phyloP scores from a whole-genome alignment of 179 eudicot genomes.

The Dionaea muscipula region DNA sequence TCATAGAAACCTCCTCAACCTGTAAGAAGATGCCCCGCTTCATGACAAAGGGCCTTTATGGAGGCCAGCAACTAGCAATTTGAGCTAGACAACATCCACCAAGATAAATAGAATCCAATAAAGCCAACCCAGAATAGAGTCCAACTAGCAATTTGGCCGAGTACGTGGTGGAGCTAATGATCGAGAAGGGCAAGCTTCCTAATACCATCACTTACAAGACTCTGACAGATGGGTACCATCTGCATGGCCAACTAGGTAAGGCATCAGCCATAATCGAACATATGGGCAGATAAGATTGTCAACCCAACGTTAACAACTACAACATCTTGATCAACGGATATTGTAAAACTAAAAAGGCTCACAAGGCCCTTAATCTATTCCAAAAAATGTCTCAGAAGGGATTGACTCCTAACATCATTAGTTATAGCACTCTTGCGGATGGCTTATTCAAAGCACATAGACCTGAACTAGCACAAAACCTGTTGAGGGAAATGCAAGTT shows the following conservation, averaged over 20 bases:
- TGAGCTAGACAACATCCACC: slow-evolving; percentile 89
- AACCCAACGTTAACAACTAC: slow-evolving; percentile 18
- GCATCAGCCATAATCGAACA: slow-evolving; percentile 15
- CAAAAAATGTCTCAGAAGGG: background rate
- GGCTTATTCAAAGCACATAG: background rate
- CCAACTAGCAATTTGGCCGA: too few species aligned
- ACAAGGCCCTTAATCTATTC: slow-evolving; percentile 3
- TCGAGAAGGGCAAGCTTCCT: slow-evolving; percentile 17
- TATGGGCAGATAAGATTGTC: slow-evolving; percentile 17
- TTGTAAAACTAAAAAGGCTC: slow-evolving; percentile 6
- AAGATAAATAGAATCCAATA: slow-evolving; percentile 60
- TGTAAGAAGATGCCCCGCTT: slow-evolving; percentile 92
- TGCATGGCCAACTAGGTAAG: slow-evolving; percentile 12
- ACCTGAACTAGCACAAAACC: background rate
- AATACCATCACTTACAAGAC: slow-evolving; percentile 9
- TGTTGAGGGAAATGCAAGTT: background rate
- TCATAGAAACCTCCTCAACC: slow-evolving; percentile 24
- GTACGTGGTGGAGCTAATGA: slow-evolving; percentile 21
- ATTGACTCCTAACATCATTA: background rate
- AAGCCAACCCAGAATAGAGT: slow-evolving; percentile 51
- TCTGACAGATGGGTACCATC: slow-evolving; percentile 12
- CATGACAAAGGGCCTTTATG: slow-evolving; percentile 84
- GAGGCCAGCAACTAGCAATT: slow-evolving; percentile 94
- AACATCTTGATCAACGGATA: slow-evolving; percentile 19
- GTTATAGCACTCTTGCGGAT: background rate